phyloP scores from a whole-genome alignment of 805 yeast genomes.

The Ogataea glucozyma region DNA sequence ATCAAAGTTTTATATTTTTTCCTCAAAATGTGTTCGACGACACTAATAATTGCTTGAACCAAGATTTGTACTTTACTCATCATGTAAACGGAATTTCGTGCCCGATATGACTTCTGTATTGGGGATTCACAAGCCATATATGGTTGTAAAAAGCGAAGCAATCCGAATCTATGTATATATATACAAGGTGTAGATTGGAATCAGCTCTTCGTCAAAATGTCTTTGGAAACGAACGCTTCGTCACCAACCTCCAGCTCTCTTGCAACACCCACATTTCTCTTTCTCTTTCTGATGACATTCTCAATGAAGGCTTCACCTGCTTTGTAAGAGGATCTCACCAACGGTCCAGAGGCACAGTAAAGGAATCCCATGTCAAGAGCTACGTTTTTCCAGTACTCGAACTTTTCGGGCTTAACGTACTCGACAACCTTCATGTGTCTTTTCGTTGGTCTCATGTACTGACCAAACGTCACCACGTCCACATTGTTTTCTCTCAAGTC shows the following conservation, averaged over 20 bases:
- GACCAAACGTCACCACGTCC: constrained; percentile 98
- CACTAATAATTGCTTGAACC: no score
- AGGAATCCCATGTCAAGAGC: constrained; percentile 90
- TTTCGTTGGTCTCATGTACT: constrained; percentile 98
- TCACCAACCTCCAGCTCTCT: constrained; percentile 35
- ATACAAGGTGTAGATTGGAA: neutral
- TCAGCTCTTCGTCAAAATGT: constrained; percentile 15
- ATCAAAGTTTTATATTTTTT: no score
- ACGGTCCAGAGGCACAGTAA: constrained; percentile 96
- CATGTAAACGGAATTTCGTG: no score
- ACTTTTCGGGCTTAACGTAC: constrained; percentile 90
- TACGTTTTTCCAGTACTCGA: constrained; percentile 85
- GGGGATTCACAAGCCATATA: no score
- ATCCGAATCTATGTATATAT: neutral
- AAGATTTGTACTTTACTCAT: no score
- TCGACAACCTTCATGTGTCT: constrained; percentile 98
- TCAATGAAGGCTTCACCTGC: constrained; percentile 99
- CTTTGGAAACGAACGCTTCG: constrained; percentile 31
- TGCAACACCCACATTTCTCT: constrained; percentile 42
- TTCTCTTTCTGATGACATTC: constrained; percentile 80
- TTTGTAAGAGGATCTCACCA: constrained; percentile 93
- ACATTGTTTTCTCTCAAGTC: constrained; percentile 77
- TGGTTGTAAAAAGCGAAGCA: neutral
- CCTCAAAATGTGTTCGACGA: no score
- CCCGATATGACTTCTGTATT: no score